phyloP scores from a whole-genome alignment of 208 protist genomes.

The Angomonas deanei region DNA sequence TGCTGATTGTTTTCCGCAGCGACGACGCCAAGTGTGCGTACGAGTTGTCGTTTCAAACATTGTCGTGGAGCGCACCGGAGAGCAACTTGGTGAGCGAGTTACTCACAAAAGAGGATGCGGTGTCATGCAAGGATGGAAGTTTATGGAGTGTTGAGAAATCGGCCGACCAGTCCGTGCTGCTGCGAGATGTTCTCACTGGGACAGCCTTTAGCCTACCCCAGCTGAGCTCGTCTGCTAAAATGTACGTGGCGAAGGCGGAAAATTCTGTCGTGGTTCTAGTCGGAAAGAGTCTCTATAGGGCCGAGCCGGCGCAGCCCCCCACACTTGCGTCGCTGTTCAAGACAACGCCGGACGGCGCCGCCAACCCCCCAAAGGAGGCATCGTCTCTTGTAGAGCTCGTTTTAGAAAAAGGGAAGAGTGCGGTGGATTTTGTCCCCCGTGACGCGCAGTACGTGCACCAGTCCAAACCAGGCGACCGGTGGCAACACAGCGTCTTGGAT shows the following conservation, averaged over 20 bases:
- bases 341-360: not conserved
- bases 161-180: conserved; percentile 16
- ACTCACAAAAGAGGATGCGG: conserved; percentile 4
- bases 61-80: not conserved
- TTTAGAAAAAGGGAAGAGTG: not conserved
- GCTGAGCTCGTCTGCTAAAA: conserved; percentile 17
- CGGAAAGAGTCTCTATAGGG: conserved; percentile 24
- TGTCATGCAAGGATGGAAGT: conserved; percentile 16
- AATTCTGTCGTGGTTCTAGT: conserved; percentile 21
- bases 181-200: conserved; percentile 17
- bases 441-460: conserved; percentile 22
- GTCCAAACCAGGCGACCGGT: not conserved
- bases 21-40: conserved; percentile 13
- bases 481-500: conserved; percentile 13
- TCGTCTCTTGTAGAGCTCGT: conserved; percentile 14
- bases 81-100: too few relatives aligned
- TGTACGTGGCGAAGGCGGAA: conserved; percentile 11
- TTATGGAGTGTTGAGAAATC: conserved; percentile 34
- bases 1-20: not conserved
- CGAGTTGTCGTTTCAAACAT: not conserved
- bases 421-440: conserved; percentile 11
- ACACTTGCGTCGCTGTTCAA: not conserved
- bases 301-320: not conserved
- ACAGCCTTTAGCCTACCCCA: conserved; percentile 12
- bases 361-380: conserved; percentile 6